A percentile compares a stretch with the other conserved stretches of the same genome.
Evolutionary conservation across 139 green algal genomes (phyloP).

Genomic region (Chlamydomonas eustigma): DNA sequence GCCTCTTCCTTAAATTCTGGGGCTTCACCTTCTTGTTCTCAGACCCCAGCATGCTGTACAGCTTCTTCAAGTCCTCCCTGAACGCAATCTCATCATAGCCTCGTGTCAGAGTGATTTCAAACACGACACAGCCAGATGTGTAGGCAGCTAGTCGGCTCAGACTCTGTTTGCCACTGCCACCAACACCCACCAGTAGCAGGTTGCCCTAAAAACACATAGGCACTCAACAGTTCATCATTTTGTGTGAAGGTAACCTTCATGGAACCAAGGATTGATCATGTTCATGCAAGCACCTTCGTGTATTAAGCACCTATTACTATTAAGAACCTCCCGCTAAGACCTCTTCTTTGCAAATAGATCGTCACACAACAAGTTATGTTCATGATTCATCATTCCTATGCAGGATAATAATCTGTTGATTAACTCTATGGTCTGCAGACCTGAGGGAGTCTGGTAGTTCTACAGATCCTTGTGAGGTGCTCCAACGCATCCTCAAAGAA

Average conservation of each 20-base stretch:
- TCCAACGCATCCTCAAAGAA: slow-evolving; percentile 85
- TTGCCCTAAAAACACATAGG: no score
- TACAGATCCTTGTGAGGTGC: slow-evolving; percentile 74
- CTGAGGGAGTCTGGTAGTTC: slow-evolving; percentile 63
- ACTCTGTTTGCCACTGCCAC: slow-evolving; percentile 77
- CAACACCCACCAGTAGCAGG: slow-evolving; percentile 80
- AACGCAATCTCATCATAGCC: slow-evolving; percentile 80
- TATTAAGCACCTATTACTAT: no score
- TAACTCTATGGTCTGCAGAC: slow-evolving; percentile 23
- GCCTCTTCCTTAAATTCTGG: background rate
- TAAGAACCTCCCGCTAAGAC: no score
- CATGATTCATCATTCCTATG: no score
- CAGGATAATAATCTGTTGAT: no score
- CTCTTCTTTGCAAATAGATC: no score
- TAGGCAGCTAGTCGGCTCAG: slow-evolving; percentile 53
- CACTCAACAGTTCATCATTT: no score
- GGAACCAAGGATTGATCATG: no score
- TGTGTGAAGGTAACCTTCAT: no score
- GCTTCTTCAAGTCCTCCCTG: slow-evolving; percentile 78
- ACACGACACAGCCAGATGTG: slow-evolving; percentile 67
- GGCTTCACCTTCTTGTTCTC: slow-evolving; percentile 61
- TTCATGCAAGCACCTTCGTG: no score
- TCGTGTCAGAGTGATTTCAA: slow-evolving; percentile 82
- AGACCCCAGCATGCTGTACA: slow-evolving; percentile 68
- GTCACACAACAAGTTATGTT: no score